Evolutionary conservation across 163 green algal species (phyloP), one percentile per base, ranked within the genome.

Genomic region (Prototheca cutis): DNA sequence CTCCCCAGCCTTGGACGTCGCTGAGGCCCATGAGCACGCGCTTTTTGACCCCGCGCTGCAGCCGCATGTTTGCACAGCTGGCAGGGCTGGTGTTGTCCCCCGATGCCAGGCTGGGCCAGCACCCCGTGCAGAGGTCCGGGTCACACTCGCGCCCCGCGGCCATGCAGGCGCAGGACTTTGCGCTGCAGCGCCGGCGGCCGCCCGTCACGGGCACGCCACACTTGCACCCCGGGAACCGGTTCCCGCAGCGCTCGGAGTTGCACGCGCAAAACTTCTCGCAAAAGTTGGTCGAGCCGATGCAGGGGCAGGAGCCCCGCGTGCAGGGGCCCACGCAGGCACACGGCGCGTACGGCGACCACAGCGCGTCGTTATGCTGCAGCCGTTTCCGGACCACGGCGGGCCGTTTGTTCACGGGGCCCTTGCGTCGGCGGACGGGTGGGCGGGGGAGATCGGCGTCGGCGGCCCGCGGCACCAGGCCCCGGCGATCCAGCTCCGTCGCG

Each of bases 221-320:
- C 6, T 51, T 71, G 82, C 89, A 95, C 32, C 89, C 88, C 15
- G 29, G 18, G 59, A 89, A 94, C 48, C 79, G 78, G 73, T 82
- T 63, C 5, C 31, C 28, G 59, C 74, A 77, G 31, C 31, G 23
- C 21, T 45, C 25, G 4, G 62, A 49, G 23, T 62, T 58, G 72
- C 84, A 94, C 10, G 49, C 82, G 65, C 88, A 95, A 65, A 86
- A 93, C 70, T 93, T 90, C 63, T 95, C 85, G 71, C 88, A 95
- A 49, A 90, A 92, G 70, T 88, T 88, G 36, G 65, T 71, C 27
- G 27, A 77, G 23, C 31, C 23, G n/a, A 78, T 45, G 73, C 87
- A 95, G 59, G 75, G 61, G 75, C 87, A 95, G 60, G 60, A 61
- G 25, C 56, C 71, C 13, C 27, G n/a, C n/a, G 47, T 36, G 73